Percentiles rank a stretch among this genome's conserved stretches.
Evolutionary conservation across 176 grass and related monocot genomes (phyloP).

Genomic region (Musa acuminata): DNA sequence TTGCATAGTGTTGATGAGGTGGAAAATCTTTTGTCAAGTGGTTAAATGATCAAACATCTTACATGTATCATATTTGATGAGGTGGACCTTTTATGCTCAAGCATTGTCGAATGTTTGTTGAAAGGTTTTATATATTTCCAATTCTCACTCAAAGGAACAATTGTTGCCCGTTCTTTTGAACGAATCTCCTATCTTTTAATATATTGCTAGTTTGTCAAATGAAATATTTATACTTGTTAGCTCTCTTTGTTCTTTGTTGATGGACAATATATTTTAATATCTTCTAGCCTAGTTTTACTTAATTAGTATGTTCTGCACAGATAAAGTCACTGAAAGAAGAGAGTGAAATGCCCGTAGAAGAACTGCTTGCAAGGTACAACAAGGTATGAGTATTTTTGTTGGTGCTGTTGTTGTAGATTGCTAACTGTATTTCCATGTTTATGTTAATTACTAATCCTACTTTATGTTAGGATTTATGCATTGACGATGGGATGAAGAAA

Average conservation of each 20-base stretch:
- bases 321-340: constrained; percentile 89
- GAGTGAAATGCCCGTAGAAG: constrained; percentile 82
- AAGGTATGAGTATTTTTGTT: constrained; percentile 46
- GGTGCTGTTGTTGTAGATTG: no score
- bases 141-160: no score
- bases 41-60: no score
- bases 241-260: neutral
- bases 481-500: constrained; percentile 41
- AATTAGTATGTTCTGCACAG: constrained; percentile 26
- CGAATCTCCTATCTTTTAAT: no score
- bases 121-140: no score
- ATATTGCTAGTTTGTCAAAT: neutral
- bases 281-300: neutral
- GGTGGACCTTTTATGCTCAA: no score
- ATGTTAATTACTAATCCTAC: neutral
- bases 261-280: no score
- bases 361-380: constrained; percentile 75
- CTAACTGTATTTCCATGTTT: constrained; percentile 2
- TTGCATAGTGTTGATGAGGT: no score
- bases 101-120: no score
- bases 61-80: no score
- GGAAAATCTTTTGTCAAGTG: no score
- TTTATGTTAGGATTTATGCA: constrained; percentile 64
- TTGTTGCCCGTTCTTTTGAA: no score
- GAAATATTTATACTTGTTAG: neutral